Evolutionary conservation across 2,329 filamentous ascomycete genomes (phyloP).

Genomic region (Thelonectria discophora): DNA sequence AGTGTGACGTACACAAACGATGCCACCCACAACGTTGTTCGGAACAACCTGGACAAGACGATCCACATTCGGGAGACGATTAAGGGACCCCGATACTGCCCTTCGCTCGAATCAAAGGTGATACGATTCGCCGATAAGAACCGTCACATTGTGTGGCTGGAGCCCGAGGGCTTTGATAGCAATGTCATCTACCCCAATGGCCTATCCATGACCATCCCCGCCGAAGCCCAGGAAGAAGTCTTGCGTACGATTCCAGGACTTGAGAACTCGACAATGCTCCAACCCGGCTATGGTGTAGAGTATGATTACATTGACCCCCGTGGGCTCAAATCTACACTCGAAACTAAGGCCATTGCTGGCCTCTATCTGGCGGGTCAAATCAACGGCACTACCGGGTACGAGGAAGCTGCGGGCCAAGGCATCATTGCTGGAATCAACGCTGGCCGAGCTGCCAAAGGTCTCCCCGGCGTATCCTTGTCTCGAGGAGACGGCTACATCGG

Average conservation of each 20-base stretch:
- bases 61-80: slow-evolving; percentile 97
- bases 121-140: slow-evolving; percentile 85
- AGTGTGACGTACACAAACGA: slow-evolving; percentile 89
- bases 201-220: slow-evolving; percentile 94
- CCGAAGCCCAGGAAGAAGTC: slow-evolving; percentile 83
- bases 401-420: slow-evolving; percentile 95
- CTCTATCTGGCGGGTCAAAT: slow-evolving; percentile 96
- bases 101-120: slow-evolving; percentile 93
- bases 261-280: slow-evolving; percentile 89
- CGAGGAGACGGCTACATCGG: slow-evolving; percentile 95
- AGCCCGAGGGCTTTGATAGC: slow-evolving; percentile 92
- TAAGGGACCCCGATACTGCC: slow-evolving; percentile 93
- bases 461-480: slow-evolving; percentile 72
- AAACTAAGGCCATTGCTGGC: slow-evolving; percentile 90
- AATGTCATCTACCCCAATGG: slow-evolving; percentile 96
- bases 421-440: slow-evolving; percentile 94
- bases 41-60: slow-evolving; percentile 91
- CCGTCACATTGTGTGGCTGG: slow-evolving; percentile 92
- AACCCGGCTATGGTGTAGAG: slow-evolving; percentile 95
- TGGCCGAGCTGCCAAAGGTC: slow-evolving; percentile 76
- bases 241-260: slow-evolving; percentile 89
- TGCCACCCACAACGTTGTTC: slow-evolving; percentile 82
- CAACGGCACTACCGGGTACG: slow-evolving; percentile 97
- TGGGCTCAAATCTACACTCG: slow-evolving; percentile 84
- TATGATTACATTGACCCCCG: slow-evolving; percentile 98